phyloP scores from a whole-genome alignment of 352 stramenopile genomes.

The Globisporangium iwayamae region DNA sequence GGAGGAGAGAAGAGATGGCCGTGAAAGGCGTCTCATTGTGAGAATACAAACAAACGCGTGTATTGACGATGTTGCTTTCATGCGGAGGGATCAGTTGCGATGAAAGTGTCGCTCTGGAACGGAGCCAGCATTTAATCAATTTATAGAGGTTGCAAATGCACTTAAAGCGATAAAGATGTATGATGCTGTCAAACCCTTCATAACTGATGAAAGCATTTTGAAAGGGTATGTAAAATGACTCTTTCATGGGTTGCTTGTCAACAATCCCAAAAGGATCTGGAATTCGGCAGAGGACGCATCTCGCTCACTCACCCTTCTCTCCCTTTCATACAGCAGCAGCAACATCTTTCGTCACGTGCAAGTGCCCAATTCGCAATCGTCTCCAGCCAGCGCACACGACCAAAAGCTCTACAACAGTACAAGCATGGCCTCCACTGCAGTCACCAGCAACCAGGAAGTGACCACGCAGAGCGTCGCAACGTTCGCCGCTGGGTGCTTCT shows the following conservation, averaged over 20 bases:
- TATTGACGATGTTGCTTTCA: background rate
- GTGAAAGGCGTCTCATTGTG: background rate
- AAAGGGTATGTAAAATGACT: background rate
- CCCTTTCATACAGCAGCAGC: background rate
- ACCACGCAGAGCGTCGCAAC: slow-evolving; percentile 63
- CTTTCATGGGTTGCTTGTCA: background rate
- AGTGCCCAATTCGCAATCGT: background rate
- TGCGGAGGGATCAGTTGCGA: no score
- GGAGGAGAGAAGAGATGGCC: background rate
- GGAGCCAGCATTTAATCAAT: no score
- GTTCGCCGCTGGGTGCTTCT: slow-evolving; percentile 98
- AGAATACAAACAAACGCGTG: slow-evolving; percentile 2
- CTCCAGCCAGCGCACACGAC: background rate
- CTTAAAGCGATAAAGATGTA: no score
- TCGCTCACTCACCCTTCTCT: background rate
- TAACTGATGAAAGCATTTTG: background rate
- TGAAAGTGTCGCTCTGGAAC: no score
- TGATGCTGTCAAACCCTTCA: background rate
- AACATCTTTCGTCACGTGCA: background rate
- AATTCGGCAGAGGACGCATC: background rate
- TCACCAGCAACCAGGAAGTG: slow-evolving; percentile 6
- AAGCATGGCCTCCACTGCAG: background rate
- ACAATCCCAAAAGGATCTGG: background rate
- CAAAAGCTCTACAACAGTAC: background rate
- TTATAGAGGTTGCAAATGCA: no score